Evolutionary conservation across 2,329 filamentous ascomycete species (phyloP), one percentile per base, ranked within the genome.

Genomic region (Aspergillus latus): DNA sequence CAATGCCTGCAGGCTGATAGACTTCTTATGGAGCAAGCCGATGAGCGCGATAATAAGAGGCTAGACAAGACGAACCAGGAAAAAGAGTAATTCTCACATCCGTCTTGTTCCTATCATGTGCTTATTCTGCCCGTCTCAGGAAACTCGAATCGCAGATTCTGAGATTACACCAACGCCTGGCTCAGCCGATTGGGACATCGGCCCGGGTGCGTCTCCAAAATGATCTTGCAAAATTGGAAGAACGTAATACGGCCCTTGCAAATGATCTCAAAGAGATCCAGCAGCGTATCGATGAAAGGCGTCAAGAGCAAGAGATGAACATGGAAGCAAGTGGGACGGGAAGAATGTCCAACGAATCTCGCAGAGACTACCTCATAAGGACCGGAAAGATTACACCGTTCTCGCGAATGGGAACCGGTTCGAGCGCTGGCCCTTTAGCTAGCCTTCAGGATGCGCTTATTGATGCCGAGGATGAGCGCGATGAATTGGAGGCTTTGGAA

Each of bases 311-410:
- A 34, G 76, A 78, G 44, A 76, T 76, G 9, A 72, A 74, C 3
- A 74, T 77, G 1, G 73, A 77, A 32, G 67, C 70, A 11, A 74
- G 77, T 51, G 75, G 78, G 28, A 66, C 74, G 4, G 77, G 75
- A 57, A 85, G 84, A 52, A 75, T 93, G 55, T 86, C 89, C 1
- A 89, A 89, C 58, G 94, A 97, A 76, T 91, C 84, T 26, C 86
- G 90, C 59, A 85, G 92, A 49, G 92, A 96, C 46, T 99, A 89
- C 70, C 82, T 99, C 46, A 94, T 99, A 48, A 86, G 94, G 29
- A 99, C 93, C 0, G 94, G 94, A 59, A 97, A 97, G 75, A 97
- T 99, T 64, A 99, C 94, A 0, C 94, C 94, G 0, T 99, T 99
- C 68, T 89, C 92, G 6, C 89, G 88, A 61, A 83, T 96, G 64